Evolutionary conservation across 2,329 filamentous ascomycete species (phyloP).

Genomic region (Zarea fungicola): DNA sequence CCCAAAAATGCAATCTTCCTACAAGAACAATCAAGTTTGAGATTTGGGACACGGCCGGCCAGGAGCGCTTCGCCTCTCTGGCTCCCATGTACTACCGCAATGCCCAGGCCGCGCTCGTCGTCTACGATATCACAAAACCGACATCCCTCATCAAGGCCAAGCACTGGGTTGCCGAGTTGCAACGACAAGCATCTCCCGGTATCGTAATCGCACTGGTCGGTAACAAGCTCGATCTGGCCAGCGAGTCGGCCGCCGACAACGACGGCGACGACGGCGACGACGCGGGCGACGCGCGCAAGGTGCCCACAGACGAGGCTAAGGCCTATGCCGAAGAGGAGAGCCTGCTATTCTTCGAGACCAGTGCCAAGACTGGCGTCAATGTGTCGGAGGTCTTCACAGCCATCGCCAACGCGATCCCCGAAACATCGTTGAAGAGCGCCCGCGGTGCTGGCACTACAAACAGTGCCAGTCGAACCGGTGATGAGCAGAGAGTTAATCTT

Average conservation of each 20-base stretch:
- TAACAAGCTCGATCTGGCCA: conserved; percentile 91
- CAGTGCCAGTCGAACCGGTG: conserved; percentile 51
- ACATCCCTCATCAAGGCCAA: conserved; percentile 94
- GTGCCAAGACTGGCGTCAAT: conserved; percentile 91
- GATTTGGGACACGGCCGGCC: conserved; percentile 97
- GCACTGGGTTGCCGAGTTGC: conserved; percentile 97
- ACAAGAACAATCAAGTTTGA: conserved; percentile 88
- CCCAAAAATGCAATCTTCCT: conserved; percentile 96
- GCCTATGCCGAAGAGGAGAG: conserved; percentile 92
- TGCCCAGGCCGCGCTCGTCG: conserved; percentile 92
- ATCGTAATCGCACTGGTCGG: conserved; percentile 97
- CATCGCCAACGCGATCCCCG: conserved; percentile 95
- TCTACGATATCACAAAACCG: conserved; percentile 97
- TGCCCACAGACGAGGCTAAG: conserved; percentile 86
- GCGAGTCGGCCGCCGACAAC: conserved; percentile 47
- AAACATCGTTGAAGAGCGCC: conserved; percentile 88
- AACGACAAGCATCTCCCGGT: conserved; percentile 90
- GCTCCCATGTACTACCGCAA: conserved; percentile 99
- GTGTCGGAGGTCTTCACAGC: conserved; percentile 96
- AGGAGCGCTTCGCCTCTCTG: conserved; percentile 93
- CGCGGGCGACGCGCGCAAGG: conserved; percentile 73
- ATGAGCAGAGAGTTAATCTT: conserved; percentile 78
- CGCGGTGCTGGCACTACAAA: conserved; percentile 65
- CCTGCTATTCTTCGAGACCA: conserved; percentile 95
- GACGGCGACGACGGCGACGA: conserved; percentile 55